phyloP scores from a whole-genome alignment of 1,139 yeast species.

The Hyphopichia fennica region DNA sequence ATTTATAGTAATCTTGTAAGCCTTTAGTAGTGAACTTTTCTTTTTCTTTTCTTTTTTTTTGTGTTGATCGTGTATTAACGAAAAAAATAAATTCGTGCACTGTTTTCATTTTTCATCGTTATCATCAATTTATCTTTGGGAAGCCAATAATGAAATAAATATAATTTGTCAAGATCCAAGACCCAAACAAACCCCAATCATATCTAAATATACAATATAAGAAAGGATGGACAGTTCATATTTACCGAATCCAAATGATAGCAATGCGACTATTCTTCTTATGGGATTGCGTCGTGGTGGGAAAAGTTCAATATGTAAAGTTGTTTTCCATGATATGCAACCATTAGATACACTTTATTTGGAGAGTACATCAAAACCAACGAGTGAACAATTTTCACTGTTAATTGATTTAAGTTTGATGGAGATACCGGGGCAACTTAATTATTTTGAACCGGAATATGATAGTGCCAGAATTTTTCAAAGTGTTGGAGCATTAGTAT shows the following conservation, averaged over 20 bases:
- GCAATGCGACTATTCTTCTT: conserved; percentile 70
- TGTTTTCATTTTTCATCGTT: too few species aligned
- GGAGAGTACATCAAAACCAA: conserved; percentile 88
- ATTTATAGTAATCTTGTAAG: background rate
- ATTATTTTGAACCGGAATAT: conserved; percentile 80
- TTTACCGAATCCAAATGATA: conserved; percentile 36
- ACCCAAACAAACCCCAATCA: too few species aligned
- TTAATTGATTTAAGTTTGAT: conserved; percentile 87
- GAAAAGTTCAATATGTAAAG: conserved; percentile 90
- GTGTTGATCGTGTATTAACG: too few species aligned
- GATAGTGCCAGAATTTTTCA: conserved; percentile 78
- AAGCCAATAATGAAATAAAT: background rate
- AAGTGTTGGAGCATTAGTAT: conserved; percentile 89
- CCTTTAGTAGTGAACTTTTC: too few species aligned
- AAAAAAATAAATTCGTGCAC: background rate
- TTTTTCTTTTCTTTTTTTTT: too few species aligned
- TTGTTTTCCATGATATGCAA: conserved; percentile 94
- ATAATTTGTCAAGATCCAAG: too few species aligned
- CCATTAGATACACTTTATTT: conserved; percentile 89
- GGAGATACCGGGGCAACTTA: conserved; percentile 94
- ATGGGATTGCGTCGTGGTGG: conserved; percentile 87
- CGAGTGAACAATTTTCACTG: conserved; percentile 74
- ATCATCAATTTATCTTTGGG: too few species aligned
- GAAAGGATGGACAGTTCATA: background rate
- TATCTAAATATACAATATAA: background rate